Base-by-base conservation (phyloP, 2,329 filamentous ascomycete genomes). In the Arthrobotrys iridis region DNA sequence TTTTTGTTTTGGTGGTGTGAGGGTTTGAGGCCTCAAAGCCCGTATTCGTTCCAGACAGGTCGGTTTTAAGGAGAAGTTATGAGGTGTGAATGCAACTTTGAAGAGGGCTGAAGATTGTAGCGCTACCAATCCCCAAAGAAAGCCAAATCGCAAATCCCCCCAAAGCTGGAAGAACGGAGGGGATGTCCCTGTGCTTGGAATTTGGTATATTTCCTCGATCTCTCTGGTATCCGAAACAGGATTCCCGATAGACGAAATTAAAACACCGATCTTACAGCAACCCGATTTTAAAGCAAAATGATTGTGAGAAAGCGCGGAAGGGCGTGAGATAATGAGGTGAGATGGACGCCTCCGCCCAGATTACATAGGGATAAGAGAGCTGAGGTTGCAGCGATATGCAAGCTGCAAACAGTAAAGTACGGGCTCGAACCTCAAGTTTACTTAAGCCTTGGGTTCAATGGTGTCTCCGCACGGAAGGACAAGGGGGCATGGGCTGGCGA, bases 321-420 rank as follows among this genome's bases (percentile, higher is more conserved):
- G 57, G 46, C 13, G 52, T 68, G 28, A 75, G 62, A 67, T 63
- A 46, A 41, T 58, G 28, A 26, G 62, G 46, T 62, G 45, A 65
- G 71, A 68, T 68, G 64, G 57, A 43, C 58, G 24, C 40, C 37
- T 66, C 50, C 45, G 20, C 66, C 66, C 48, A 73, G 60, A 73
- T 66, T 59, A 48, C 30, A 58, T 59, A 62, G 57, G 71, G 71
- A 68, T 67, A 75, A 68, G 63, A 68, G 63, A 68, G 63, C 71
- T 75, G 63, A 75, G 46, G 62, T 66, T 48, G 70, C 46, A 43
- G 46, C 52, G 57, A 62, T 66, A 58, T 24, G 65, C 52, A 46
- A 71, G 66, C 66, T 71, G 66, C 66, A 71, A 71, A 71, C 35
- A 63, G 57, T 24, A 48, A 22, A 20, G 28, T 18, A 26, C 11